These are phyloP conservation scores for Irpex sp. DNA, from an alignment of 1,284 basidiomycete species.

Conservation along the genomic window DNA sequence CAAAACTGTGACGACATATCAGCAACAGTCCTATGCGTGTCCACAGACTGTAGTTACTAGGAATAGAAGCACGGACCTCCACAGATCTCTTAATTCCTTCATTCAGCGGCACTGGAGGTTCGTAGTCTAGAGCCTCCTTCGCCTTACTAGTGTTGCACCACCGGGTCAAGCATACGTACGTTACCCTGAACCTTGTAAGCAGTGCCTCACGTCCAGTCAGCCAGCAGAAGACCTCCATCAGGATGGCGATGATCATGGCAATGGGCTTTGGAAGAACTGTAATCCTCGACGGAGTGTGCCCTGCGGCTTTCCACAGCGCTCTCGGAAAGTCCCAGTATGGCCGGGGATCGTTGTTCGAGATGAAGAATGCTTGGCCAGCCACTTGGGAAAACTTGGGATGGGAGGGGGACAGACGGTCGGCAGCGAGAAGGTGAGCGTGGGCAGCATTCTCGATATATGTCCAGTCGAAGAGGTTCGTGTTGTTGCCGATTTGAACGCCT, in stretches of 20 bases:
- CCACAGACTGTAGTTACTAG: no score
- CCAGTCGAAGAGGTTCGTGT: conserved; percentile 65
- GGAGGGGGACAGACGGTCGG: conserved; percentile 11
- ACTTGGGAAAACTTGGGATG: neutral
- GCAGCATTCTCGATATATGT: conserved; percentile 71
- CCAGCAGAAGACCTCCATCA: neutral
- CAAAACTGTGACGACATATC: no score
- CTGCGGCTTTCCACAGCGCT: neutral
- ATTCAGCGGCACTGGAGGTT: neutral
- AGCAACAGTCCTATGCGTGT: no score
- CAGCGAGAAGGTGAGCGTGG: conserved; percentile 63
- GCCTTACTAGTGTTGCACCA: conserved; percentile 1
- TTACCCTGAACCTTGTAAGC: neutral
- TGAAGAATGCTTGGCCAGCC: neutral
- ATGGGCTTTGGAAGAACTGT: neutral
- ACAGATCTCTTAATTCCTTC: neutral
- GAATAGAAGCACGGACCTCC: neutral
- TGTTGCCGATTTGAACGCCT: conserved; percentile 60
- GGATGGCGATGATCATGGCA: neutral
- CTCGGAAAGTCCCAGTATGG: neutral
- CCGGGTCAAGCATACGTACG: neutral
- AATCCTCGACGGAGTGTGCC: neutral
- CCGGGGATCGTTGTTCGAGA: neutral
- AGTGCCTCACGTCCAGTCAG: neutral
- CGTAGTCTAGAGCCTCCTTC: neutral